phyloP scores from a whole-genome alignment of 345 rosid genomes.

The Gossypium herbaceum region DNA sequence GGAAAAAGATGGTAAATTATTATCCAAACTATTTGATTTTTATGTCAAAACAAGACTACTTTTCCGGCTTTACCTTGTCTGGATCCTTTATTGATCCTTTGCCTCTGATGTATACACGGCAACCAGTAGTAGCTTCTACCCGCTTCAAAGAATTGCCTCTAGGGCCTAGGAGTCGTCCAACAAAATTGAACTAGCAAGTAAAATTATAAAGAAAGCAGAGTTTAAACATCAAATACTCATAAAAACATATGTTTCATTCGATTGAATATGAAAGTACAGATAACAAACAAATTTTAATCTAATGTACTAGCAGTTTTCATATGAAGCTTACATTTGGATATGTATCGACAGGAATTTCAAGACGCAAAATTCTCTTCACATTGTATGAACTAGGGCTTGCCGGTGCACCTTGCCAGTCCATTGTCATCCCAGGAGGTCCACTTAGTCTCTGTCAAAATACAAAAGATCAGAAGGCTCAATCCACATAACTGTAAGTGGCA shows the following conservation, averaged over 20 bases:
- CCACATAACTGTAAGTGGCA: slow-evolving; percentile 9
- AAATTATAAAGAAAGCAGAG: background rate
- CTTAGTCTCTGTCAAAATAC: slow-evolving; percentile 56
- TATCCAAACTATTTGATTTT: slow-evolving; percentile 5
- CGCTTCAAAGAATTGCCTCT: slow-evolving; percentile 97
- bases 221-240: background rate
- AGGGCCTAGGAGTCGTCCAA: slow-evolving; percentile 95
- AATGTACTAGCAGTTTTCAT: background rate
- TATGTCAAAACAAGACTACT: slow-evolving; percentile 7
- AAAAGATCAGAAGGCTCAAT: background rate
- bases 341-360: slow-evolving; percentile 96
- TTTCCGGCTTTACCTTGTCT: slow-evolving; percentile 55
- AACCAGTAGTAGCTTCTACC: slow-evolving; percentile 92
- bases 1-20: slow-evolving; percentile 12
- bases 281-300: background rate
- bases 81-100: slow-evolving; percentile 98
- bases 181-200: slow-evolving; percentile 79
- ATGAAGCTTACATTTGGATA: slow-evolving; percentile 56
- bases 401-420: slow-evolving; percentile 99
- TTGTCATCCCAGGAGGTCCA: slow-evolving; percentile 89
- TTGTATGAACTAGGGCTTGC: slow-evolving; percentile 91
- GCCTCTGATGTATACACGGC: slow-evolving; percentile 96
- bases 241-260: background rate
- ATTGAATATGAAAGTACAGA: background rate
- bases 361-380: slow-evolving; percentile 88